These are phyloP conservation scores for Ustilago xerochloae DNA, from an alignment of 1,284 basidiomycete genomes.

Conservation along the genomic window DNA sequence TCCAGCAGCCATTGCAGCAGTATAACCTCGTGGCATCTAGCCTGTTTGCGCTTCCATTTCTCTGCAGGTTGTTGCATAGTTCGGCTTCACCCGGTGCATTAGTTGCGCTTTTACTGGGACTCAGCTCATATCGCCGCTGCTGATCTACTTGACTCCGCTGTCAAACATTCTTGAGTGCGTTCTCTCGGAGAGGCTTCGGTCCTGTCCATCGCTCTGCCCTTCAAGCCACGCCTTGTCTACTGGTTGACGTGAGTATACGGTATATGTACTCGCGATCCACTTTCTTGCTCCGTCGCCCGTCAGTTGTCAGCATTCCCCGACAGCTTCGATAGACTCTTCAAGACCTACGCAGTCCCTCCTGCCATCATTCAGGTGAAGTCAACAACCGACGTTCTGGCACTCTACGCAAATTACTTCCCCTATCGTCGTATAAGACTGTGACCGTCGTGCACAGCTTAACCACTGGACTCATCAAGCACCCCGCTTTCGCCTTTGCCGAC, in stretches of 20 bases:
- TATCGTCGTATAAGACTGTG: too few relatives aligned
- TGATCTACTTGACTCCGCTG: conserved; percentile 6
- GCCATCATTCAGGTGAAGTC: neutral
- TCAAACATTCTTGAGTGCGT: neutral
- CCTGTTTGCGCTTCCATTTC: neutral
- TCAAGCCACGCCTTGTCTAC: neutral
- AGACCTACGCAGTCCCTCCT: neutral
- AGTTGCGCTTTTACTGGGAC: conserved; percentile 5
- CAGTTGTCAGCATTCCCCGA: neutral
- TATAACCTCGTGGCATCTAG: conserved; percentile 3
- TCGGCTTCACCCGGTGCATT: conserved; percentile 17
- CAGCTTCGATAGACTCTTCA: neutral
- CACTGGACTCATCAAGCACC: neutral
- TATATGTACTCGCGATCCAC: conserved; percentile 7
- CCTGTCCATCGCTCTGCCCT: neutral
- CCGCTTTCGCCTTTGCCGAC: neutral
- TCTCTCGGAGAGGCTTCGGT: conserved; percentile 22
- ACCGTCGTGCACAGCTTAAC: neutral
- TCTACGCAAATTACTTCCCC: too few relatives aligned
- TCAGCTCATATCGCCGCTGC: conserved; percentile 26
- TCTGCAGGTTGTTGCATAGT: neutral
- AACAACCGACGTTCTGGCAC: too few relatives aligned
- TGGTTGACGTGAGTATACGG: conserved; percentile 1
- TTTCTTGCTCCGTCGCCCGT: conserved; percentile 2
- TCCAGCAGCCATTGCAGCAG: too few relatives aligned